Evolutionary conservation across 2,329 filamentous ascomycete species (phyloP).

Genomic region (Juglanconis oblonga): DNA sequence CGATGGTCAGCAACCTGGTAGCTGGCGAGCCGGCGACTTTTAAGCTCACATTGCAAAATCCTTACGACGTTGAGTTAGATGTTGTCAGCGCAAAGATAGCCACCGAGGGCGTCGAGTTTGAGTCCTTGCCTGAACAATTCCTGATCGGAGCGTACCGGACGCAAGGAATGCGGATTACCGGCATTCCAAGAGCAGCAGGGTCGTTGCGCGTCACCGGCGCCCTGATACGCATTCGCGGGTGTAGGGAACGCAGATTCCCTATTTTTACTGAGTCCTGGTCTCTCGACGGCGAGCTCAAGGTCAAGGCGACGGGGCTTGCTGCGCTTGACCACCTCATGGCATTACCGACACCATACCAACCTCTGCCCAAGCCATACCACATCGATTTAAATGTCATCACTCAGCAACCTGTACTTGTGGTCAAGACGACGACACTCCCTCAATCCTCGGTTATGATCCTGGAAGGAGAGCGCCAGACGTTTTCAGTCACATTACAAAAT

Average conservation of each 20-base stretch:
- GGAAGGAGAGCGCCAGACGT: conserved; percentile 78
- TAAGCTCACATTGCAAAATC: conserved; percentile 83
- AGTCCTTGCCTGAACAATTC: conserved; percentile 61
- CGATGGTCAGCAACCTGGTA: conserved; percentile 68
- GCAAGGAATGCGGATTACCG: conserved; percentile 71
- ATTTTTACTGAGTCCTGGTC: conserved; percentile 79
- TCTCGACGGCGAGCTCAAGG: conserved; percentile 64
- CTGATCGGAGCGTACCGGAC: conserved; percentile 78
- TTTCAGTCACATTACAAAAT: conserved; percentile 80
- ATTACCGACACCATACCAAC: conserved; percentile 32
- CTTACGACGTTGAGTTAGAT: conserved; percentile 88
- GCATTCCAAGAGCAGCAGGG: conserved; percentile 65
- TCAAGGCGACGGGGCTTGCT: conserved; percentile 70
- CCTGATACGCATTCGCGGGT: conserved; percentile 74
- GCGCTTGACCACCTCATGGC: conserved; percentile 49
- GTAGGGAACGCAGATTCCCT: conserved; percentile 77
- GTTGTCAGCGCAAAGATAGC: conserved; percentile 78
- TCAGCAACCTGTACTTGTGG: conserved; percentile 71
- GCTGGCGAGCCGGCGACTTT: conserved; percentile 76
- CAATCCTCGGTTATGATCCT: conserved; percentile 90
- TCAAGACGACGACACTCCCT: conserved; percentile 73
- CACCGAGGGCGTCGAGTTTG: conserved; percentile 69
- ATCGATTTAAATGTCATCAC: conserved; percentile 73
- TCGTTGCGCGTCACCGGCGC: conserved; percentile 74
- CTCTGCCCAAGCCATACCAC: conserved; percentile 42